Percentiles rank a stretch among this genome's conserved stretches.
Evolutionary conservation across 208 protist species (phyloP).

Genomic region (Acanthamoeba triangularis): DNA sequence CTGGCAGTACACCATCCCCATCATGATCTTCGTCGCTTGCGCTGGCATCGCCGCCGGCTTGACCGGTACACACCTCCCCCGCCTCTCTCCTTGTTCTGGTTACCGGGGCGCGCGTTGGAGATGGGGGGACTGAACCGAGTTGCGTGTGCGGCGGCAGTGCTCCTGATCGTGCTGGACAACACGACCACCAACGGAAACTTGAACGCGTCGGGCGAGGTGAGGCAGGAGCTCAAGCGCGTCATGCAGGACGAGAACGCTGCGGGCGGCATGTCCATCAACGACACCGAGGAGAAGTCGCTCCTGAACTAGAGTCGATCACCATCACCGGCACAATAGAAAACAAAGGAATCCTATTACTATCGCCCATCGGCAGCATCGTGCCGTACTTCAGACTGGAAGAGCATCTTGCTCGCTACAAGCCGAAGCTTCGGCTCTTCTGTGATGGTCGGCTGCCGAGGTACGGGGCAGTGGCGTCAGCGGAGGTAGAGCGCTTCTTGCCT

Average conservation of each 20-base stretch:
- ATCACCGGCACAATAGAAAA: neutral
- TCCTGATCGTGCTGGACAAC: neutral
- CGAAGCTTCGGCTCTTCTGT: constrained; percentile 10
- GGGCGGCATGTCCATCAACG: neutral
- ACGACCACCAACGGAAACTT: constrained; percentile 7
- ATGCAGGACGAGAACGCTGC: neutral
- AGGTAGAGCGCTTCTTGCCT: neutral
- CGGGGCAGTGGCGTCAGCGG: neutral
- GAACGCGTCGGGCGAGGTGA: constrained; percentile 11
- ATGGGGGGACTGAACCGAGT: neutral
- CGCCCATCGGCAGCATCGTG: too few species aligned
- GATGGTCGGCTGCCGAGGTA: neutral
- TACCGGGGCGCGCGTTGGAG: neutral
- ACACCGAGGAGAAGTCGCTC: neutral
- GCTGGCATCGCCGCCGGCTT: neutral
- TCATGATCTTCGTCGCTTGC: constrained; percentile 64
- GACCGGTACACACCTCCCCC: neutral
- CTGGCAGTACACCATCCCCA: constrained; percentile 43
- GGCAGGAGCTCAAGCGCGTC: neutral
- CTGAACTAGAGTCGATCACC: neutral
- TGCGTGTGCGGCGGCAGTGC: neutral
- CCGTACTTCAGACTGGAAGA: too few species aligned
- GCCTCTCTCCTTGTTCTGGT: neutral
- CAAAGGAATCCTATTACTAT: too few species aligned
- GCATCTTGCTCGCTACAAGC: neutral